phyloP scores from a whole-genome alignment of 345 rosid species.

The Eucalyptus pauciflora region DNA sequence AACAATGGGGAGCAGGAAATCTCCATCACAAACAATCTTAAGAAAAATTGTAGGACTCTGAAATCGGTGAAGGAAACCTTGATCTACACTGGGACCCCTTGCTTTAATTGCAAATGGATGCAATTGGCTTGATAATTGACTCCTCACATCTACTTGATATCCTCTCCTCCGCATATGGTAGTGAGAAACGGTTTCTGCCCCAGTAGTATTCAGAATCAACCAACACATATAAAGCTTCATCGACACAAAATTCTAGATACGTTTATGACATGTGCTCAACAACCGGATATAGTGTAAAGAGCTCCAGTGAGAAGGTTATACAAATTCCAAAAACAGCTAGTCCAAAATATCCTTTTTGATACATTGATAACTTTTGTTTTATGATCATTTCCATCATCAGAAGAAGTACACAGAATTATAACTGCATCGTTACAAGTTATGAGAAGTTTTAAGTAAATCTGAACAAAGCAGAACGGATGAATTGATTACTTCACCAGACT shows the following conservation, averaged over 20 bases:
- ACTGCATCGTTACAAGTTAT: neutral
- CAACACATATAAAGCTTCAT: neutral
- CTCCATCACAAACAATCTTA: constrained; percentile 77
- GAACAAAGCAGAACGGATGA: neutral
- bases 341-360: neutral
- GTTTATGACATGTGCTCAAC: neutral
- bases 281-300: neutral
- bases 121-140: constrained; percentile 11
- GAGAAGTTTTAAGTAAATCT: neutral
- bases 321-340: neutral
- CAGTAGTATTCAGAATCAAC: neutral
- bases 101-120: neutral
- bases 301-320: neutral
- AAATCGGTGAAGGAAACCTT: constrained; percentile 48
- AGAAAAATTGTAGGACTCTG: constrained; percentile 81
- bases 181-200: constrained; percentile 42
- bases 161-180: constrained; percentile 37
- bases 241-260: neutral
- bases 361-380: neutral
- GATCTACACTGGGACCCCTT: constrained; percentile 11
- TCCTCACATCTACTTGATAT: constrained; percentile 15
- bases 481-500: neutral
- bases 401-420: neutral
- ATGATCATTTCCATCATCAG: neutral
- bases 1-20: constrained; percentile 65